Evolutionary conservation across 2,329 filamentous ascomycete species (phyloP).

Genomic region (Onygenales sp.): DNA sequence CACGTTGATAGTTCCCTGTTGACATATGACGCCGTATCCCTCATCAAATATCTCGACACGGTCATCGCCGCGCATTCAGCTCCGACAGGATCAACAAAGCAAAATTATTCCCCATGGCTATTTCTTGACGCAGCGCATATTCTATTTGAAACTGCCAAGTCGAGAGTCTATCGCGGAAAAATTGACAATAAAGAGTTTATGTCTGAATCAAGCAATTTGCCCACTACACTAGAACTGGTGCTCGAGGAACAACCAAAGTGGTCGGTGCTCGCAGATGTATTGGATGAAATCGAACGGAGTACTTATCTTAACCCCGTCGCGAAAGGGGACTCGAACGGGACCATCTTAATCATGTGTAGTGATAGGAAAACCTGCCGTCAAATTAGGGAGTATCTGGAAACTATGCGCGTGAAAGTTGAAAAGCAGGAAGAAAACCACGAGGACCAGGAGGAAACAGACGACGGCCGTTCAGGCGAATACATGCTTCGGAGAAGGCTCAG

Average conservation of each 20-base stretch:
- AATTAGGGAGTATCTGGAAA: conserved; percentile 81
- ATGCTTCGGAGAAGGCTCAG: conserved; percentile 86
- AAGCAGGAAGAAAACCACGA: conserved; percentile 7
- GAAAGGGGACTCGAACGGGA: conserved; percentile 81
- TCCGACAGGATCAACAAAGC: conserved; percentile 73
- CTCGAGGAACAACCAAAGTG: conserved; percentile 95
- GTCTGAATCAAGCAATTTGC: conserved; percentile 38
- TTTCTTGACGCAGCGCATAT: conserved; percentile 92
- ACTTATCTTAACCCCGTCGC: conserved; percentile 69
- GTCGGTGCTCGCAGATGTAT: conserved; percentile 74
- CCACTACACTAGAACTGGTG: conserved; percentile 62
- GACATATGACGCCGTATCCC: conserved; percentile 79
- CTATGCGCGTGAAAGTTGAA: conserved; percentile 63
- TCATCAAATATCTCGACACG: conserved; percentile 87
- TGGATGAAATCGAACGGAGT: conserved; percentile 89
- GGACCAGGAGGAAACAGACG: conserved; percentile 25
- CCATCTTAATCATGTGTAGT: conserved; percentile 90
- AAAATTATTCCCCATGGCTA: conserved; percentile 90
- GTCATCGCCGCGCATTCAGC: conserved; percentile 86
- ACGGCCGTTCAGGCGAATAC: conserved; percentile 63
- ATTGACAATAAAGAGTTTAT: conserved; percentile 46
- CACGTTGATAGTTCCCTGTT: conserved; percentile 49
- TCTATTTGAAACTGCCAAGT: conserved; percentile 83
- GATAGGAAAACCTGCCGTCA: conserved; percentile 80
- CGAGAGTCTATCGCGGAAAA: conserved; percentile 72